phyloP scores from a whole-genome alignment of 2,329 filamentous ascomycete genomes.

The Pestalotiopsis sp. region DNA sequence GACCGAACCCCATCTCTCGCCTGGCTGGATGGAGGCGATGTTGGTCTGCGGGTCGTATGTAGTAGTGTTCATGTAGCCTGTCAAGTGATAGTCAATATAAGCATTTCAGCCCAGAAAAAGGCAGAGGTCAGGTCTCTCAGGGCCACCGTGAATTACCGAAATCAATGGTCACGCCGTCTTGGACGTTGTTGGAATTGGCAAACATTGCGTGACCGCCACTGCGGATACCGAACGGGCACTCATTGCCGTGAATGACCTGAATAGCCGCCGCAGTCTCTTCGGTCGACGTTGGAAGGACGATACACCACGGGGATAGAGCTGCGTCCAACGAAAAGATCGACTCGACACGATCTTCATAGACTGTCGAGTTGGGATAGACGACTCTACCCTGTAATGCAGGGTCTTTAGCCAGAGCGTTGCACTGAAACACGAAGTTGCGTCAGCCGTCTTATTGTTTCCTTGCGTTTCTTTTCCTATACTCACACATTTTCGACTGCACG shows the following conservation, averaged over 20 bases:
- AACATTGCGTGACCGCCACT: conserved; percentile 16
- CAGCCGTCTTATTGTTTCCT: neutral
- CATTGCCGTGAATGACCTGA: conserved; percentile 15
- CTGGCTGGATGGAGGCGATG: conserved; percentile 32
- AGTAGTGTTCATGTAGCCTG: conserved; percentile 27
- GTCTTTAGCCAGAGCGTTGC: neutral
- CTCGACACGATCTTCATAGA: neutral
- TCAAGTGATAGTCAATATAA: too few species aligned
- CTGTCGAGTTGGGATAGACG: neutral
- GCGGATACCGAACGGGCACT: conserved; percentile 16
- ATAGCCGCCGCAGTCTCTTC: conserved; percentile 8
- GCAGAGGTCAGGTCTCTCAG: neutral
- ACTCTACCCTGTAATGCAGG: neutral
- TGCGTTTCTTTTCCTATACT: neutral
- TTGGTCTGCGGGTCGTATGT: conserved; percentile 26
- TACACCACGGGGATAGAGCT: conserved; percentile 7
- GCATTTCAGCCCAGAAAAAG: conserved; percentile 13
- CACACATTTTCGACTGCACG: neutral
- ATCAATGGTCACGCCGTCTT: conserved; percentile 19
- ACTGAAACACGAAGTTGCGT: neutral
- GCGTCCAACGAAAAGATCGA: conserved; percentile 8
- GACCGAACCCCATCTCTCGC: conserved; percentile 24
- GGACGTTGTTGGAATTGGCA: conserved; percentile 5
- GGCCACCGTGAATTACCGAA: conserved; percentile 6
- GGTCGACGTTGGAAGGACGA: conserved; percentile 7